phyloP scores from a whole-genome alignment of 1,284 basidiomycete genomes.

The Austropuccinia psidii region DNA sequence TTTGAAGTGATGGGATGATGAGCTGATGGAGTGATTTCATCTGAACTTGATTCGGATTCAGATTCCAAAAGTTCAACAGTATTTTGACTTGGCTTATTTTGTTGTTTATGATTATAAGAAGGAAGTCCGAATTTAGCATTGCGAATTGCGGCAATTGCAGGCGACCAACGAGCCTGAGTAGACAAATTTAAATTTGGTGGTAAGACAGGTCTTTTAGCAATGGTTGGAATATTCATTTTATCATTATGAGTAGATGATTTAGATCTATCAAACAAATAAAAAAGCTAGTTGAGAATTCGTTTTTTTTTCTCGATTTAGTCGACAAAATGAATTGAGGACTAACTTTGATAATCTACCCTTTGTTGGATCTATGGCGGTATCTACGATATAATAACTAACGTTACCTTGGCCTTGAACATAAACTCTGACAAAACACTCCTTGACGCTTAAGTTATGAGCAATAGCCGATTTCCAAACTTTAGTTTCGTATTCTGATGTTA shows the following conservation, averaged over 20 bases:
- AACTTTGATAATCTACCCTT: constrained; percentile 36
- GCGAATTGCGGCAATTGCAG: constrained; percentile 34
- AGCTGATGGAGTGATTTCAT: not conserved
- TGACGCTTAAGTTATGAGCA: constrained; percentile 34
- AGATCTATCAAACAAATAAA: not conserved
- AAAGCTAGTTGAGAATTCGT: not conserved
- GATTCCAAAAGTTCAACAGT: not conserved
- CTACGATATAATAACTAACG: constrained; percentile 35
- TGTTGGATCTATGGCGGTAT: constrained; percentile 30
- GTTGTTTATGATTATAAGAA: not conserved
- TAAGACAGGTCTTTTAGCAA: constrained; percentile 20
- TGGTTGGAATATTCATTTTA: constrained; percentile 18
- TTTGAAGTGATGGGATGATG: not conserved
- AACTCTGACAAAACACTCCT: constrained; percentile 36
- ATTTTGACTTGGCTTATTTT: not conserved
- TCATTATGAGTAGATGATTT: constrained; percentile 7
- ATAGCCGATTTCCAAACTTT: constrained; percentile 34
- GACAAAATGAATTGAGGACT: not conserved
- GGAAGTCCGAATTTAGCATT: constrained; percentile 33
- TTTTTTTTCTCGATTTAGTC: not conserved
- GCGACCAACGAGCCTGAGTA: constrained; percentile 35
- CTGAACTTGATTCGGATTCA: not conserved
- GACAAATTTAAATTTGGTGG: constrained; percentile 20
- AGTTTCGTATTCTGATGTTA: constrained; percentile 5
- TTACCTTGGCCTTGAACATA: constrained; percentile 32